These are phyloP conservation scores for Cruciata laevipes DNA, from an alignment of 257 asterid species.

Conservation along the genomic window DNA sequence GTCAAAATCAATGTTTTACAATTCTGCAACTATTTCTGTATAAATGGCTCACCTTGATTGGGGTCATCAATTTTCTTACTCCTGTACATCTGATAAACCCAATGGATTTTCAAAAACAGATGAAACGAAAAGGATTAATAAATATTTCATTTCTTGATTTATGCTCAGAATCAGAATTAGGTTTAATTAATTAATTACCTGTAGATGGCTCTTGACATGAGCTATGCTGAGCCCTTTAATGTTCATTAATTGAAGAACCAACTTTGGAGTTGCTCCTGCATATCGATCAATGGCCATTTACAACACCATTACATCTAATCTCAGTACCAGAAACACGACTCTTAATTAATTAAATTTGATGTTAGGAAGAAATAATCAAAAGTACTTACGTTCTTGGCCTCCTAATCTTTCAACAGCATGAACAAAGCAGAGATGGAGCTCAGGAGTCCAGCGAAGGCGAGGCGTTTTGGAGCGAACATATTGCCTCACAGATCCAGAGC, in stretches of 20 bases:
- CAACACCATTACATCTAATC: not conserved
- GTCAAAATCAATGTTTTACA: not conserved
- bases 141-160: not conserved
- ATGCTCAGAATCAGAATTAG: not conserved
- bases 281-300: conserved; percentile 3
- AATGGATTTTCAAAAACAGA: conserved; percentile 1
- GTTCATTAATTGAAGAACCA: conserved; percentile 89
- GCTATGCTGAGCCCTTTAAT: conserved; percentile 93
- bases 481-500: conserved; percentile 68
- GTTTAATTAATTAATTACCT: conserved; percentile 34
- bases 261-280: conserved; percentile 91
- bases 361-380: not conserved
- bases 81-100: conserved; percentile 62
- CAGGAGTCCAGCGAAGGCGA: conserved; percentile 86
- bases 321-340: not conserved
- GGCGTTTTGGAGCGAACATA: conserved; percentile 77
- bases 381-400: conserved; percentile 78
- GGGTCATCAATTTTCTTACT: conserved; percentile 95
- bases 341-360: not conserved
- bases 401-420: conserved; percentile 83
- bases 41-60: conserved; percentile 52
- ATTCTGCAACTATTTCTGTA: not conserved
- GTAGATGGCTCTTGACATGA: conserved; percentile 99
- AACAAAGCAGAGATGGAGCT: conserved; percentile 78
- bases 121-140: not conserved